Evolutionary conservation across 257 asterid species (phyloP).

Genomic region (Dorcoceras hygrometricum): DNA sequence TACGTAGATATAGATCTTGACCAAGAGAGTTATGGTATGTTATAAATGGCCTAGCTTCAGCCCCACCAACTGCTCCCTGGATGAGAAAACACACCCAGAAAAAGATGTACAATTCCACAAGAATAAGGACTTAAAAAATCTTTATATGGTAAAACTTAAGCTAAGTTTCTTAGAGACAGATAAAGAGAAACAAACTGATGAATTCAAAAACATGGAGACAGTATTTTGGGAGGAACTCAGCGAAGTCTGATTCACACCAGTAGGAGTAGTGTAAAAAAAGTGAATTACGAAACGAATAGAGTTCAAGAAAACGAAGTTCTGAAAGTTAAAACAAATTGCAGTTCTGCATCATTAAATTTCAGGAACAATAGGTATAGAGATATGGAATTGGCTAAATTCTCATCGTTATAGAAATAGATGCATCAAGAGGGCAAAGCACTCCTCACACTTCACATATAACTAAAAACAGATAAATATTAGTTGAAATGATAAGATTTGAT

Average conservation of each 20-base stretch:
- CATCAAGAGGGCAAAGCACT: background rate
- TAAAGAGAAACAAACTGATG: background rate
- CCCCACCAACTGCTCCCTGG: constrained; percentile 99
- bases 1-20: constrained; percentile 91
- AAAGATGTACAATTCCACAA: background rate
- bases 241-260: too few relatives aligned
- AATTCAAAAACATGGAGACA: background rate
- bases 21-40: constrained; percentile 97
- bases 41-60: constrained; percentile 98
- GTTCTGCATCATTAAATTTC: background rate
- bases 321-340: background rate
- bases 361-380: background rate
- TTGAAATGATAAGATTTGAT: too few relatives aligned
- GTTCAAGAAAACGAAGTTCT: background rate
- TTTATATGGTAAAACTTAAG: background rate
- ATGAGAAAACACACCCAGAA: constrained; percentile 31
- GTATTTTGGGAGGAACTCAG: background rate
- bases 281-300: background rate
- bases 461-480: too few relatives aligned
- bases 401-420: background rate
- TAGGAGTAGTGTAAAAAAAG: too few relatives aligned
- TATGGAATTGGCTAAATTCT: background rate
- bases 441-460: background rate
- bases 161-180: background rate
- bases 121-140: background rate